A percentile compares a stretch with the other conserved stretches of the same genome.
These are phyloP conservation scores for Epichloe elymi DNA, from an alignment of 2,329 filamentous ascomycete genomes.

Conservation along the genomic window DNA sequence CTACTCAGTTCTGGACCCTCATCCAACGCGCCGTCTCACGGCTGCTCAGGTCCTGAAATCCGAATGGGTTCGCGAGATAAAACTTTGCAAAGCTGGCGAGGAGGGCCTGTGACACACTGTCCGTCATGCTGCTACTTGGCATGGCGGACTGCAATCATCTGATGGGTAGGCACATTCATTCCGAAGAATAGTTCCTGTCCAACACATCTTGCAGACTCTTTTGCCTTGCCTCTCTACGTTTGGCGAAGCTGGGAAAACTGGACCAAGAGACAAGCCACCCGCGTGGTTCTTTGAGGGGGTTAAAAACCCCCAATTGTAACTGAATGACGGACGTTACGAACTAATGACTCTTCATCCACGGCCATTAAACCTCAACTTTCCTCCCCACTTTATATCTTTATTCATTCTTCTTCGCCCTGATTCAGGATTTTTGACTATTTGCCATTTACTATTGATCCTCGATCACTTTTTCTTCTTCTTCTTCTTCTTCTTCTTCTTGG, in stretches of 20 bases:
- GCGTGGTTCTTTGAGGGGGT: not conserved
- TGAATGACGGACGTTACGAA: constrained; percentile 6
- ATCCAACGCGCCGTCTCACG: constrained; percentile 81
- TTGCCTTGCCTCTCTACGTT: constrained; percentile 5
- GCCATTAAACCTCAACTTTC: not conserved
- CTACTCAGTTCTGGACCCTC: constrained; percentile 94
- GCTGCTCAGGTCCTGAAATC: constrained; percentile 95
- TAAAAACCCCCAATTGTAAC: not conserved
- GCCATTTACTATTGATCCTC: constrained; percentile 3
- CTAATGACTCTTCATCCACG: constrained; percentile 8
- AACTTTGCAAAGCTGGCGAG: constrained; percentile 90
- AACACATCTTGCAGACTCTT: constrained; percentile 14
- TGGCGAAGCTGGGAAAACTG: constrained; percentile 7
- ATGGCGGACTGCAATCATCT: constrained; percentile 16
- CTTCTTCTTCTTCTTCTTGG: constrained; percentile 10
- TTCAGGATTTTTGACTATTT: not conserved
- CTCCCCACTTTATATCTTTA: not conserved
- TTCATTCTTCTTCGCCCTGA: not conserved
- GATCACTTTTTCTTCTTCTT: constrained; percentile 9
- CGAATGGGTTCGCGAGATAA: constrained; percentile 97
- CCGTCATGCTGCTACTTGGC: constrained; percentile 14
- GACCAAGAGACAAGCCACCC: constrained; percentile 5
- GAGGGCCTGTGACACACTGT: constrained; percentile 60
- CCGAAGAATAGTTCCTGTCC: not conserved
- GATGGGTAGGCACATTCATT: constrained; percentile 7